Evolutionary conservation across 73 alveolate genomes (phyloP).

Genomic region (Blepharisma stoltei): DNA sequence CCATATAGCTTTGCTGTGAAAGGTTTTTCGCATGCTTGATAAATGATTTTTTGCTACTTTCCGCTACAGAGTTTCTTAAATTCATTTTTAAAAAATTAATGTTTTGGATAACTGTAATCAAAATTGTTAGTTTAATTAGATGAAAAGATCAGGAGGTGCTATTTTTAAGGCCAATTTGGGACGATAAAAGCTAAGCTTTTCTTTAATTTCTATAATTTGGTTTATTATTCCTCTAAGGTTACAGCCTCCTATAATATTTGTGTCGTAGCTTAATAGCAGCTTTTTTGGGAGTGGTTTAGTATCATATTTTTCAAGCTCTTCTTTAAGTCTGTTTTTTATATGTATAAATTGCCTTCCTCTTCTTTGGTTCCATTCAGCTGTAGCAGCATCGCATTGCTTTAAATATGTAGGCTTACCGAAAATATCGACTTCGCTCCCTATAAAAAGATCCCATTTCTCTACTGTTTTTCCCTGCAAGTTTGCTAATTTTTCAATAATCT

Average conservation of each 20-base stretch:
- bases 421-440: conserved; percentile 59
- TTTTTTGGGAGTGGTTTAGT: neutral
- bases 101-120: too few species aligned
- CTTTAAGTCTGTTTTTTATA: neutral
- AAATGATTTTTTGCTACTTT: too few species aligned
- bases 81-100: too few species aligned
- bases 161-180: neutral
- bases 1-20: neutral
- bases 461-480: neutral
- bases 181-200: neutral
- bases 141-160: too few species aligned
- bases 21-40: neutral
- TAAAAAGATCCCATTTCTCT: conserved; percentile 62
- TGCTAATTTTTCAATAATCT: neutral
- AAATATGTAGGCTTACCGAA: conserved; percentile 62
- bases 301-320: conserved; percentile 9
- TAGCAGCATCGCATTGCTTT: conserved; percentile 48
- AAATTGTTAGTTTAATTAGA: too few species aligned
- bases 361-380: conserved; percentile 60
- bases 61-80: too few species aligned
- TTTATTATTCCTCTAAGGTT: conserved; percentile 1
- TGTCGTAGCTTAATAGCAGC: neutral
- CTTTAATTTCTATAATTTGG: conserved; percentile 8
- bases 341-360: neutral
- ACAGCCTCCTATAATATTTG: conserved; percentile 8